Evolutionary conservation across 1,284 basidiomycete species (phyloP).

Genomic region (Trichosporon sp.): DNA sequence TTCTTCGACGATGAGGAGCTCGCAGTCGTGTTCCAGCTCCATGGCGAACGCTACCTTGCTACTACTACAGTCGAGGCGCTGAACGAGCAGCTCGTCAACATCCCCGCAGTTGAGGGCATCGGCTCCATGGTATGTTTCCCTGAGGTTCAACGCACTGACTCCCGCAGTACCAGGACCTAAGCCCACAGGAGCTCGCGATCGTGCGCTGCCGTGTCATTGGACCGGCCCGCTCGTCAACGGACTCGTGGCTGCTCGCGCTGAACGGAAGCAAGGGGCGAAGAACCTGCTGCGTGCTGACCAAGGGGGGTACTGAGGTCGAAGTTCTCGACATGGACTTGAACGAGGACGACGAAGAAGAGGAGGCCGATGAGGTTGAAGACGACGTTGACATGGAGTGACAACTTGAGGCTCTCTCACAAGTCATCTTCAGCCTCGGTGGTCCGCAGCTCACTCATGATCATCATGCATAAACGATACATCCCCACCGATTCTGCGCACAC

Average conservation of each 20-base stretch:
- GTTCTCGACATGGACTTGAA: conserved; percentile 49
- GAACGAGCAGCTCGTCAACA: neutral
- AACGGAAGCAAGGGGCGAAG: conserved; percentile 46
- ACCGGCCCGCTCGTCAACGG: neutral
- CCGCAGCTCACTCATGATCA: no score
- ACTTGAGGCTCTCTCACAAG: no score
- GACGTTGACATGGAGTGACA: conserved; percentile 30
- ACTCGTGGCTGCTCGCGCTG: conserved; percentile 39
- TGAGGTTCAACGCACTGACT: neutral
- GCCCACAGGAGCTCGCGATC: conserved; percentile 19
- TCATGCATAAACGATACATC: no score
- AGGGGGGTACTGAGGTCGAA: conserved; percentile 38
- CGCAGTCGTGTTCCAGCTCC: conserved; percentile 37
- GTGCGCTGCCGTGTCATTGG: conserved; percentile 32
- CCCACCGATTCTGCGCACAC: no score
- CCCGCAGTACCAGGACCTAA: neutral
- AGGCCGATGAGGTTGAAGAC: conserved; percentile 33
- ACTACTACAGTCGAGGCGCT: conserved; percentile 25
- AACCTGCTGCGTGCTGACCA: conserved; percentile 43
- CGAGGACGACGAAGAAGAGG: conserved; percentile 45
- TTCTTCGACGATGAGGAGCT: conserved; percentile 52
- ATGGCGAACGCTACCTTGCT: conserved; percentile 33
- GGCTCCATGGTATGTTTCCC: neutral
- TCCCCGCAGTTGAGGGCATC: no score
- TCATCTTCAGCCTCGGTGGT: no score